phyloP scores from a whole-genome alignment of 495 filamentous ascomycete genomes.

The Schizothecium vesticola region DNA sequence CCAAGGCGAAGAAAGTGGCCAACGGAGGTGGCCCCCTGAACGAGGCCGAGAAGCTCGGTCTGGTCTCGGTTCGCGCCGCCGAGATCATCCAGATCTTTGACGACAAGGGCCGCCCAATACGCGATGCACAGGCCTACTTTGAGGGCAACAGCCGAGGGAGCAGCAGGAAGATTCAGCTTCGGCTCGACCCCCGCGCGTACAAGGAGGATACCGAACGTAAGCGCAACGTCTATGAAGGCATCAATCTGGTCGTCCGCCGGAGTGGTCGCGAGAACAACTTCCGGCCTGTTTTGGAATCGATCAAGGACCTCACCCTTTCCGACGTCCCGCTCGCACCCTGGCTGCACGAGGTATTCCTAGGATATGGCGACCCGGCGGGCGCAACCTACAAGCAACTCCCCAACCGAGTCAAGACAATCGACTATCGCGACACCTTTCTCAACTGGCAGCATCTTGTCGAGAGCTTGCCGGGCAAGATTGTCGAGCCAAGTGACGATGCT shows the following conservation, averaged over 20 bases:
- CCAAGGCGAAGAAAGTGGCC: constrained; percentile 46
- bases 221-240: constrained; percentile 71
- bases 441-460: constrained; percentile 92
- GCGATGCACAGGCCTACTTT: constrained; percentile 48
- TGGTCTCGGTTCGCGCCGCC: constrained; percentile 72
- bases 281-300: constrained; percentile 86
- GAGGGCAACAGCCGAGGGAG: constrained; percentile 40
- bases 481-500: constrained; percentile 68
- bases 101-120: constrained; percentile 72
- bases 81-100: constrained; percentile 86
- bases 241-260: constrained; percentile 83
- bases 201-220: constrained; percentile 74
- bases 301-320: constrained; percentile 77
- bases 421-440: constrained; percentile 91
- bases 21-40: constrained; percentile 49
- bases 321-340: constrained; percentile 83
- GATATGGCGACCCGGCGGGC: constrained; percentile 85
- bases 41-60: constrained; percentile 54
- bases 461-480: constrained; percentile 75
- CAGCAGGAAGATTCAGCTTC: constrained; percentile 68
- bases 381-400: constrained; percentile 80
- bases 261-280: constrained; percentile 95
- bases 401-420: constrained; percentile 68
- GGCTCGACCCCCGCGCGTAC: constrained; percentile 74
- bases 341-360: constrained; percentile 95